These are phyloP conservation scores for Euphorbia celastroides DNA, from an alignment of 441 rosid species.

Conservation along the genomic window DNA sequence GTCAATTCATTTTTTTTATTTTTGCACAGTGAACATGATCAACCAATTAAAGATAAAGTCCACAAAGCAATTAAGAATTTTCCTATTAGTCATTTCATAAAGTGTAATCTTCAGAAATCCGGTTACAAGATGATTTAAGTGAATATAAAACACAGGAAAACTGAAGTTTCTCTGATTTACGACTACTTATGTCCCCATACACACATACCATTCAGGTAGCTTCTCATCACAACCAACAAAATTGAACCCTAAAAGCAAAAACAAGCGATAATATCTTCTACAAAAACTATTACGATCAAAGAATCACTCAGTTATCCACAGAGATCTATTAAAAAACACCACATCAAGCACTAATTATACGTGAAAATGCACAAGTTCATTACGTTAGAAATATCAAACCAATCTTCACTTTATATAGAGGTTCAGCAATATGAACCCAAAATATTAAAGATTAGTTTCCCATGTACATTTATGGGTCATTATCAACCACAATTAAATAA, in stretches of 20 bases:
- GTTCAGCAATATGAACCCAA: constrained; percentile 1
- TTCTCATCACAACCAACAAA: neutral
- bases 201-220: neutral
- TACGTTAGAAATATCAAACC: neutral
- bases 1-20: neutral
- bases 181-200: neutral
- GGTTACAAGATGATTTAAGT: neutral
- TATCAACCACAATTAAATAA: neutral
- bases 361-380: neutral
- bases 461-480: neutral
- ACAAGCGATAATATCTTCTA: neutral
- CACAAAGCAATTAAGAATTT: neutral
- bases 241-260: neutral
- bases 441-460: neutral
- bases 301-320: neutral
- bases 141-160: neutral
- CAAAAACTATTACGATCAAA: neutral
- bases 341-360: neutral
- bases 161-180: neutral
- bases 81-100: neutral
- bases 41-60: neutral
- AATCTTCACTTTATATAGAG: neutral
- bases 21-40: neutral
- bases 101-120: neutral
- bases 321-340: neutral